A percentile compares a stretch with the other conserved stretches of the same genome.
Conservation (phyloP, 306 rosid genomes). For the Cucurbita pepo region DNA sequence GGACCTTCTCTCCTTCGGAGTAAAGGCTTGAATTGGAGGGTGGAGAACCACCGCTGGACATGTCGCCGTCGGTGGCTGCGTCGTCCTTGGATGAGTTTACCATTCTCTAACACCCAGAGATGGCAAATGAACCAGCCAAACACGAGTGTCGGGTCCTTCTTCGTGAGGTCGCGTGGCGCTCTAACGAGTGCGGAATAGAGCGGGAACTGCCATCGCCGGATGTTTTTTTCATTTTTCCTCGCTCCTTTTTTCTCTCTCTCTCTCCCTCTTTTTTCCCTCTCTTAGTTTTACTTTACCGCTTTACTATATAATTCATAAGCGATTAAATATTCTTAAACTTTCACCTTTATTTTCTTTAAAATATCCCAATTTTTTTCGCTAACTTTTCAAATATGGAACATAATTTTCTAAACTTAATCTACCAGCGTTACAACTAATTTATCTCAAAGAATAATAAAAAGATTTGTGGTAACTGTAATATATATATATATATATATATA, state of each 20-base stretch:
- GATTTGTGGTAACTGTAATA: too few species aligned
- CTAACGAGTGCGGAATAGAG: constrained; percentile 4
- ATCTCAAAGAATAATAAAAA: too few species aligned
- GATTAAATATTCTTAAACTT: too few species aligned
- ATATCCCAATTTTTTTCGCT: too few species aligned
- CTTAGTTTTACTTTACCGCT: background rate
- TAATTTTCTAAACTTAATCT: too few species aligned
- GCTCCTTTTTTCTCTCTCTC: background rate
- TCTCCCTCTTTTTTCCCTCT: background rate
- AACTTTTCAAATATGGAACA: too few species aligned
- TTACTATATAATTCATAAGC: too few species aligned
- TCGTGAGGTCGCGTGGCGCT: constrained; percentile 4
- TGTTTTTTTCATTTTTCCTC: too few species aligned
- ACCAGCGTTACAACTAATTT: too few species aligned
- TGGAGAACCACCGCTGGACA: constrained; percentile 46
- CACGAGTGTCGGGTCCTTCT: background rate
- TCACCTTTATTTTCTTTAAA: too few species aligned
- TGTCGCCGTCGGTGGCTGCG: constrained; percentile 52
- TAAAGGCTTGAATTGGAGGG: constrained; percentile 35
- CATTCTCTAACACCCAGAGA: constrained; percentile 16
- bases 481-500: too few species aligned
- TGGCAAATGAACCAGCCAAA: background rate
- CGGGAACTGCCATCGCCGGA: constrained; percentile 4
- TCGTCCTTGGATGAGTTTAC: constrained; percentile 62
- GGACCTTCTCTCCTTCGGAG: constrained; percentile 73